Evolutionary conservation across 805 yeast species (phyloP).

Genomic region (Kregervanrija pseudodelftensis): DNA sequence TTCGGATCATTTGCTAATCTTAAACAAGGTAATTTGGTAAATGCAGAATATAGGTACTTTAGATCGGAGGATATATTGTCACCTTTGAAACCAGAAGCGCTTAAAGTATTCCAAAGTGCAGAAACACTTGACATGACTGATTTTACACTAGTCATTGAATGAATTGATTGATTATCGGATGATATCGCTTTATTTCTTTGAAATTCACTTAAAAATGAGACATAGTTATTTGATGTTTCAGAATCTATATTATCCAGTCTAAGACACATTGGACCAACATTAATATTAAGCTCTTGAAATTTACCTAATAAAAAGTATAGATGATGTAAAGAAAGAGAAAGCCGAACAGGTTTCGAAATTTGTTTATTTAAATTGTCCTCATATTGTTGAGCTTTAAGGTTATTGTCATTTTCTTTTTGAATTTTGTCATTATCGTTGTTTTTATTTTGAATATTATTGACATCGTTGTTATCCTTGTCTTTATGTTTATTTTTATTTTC

Average conservation of each 20-base stretch:
- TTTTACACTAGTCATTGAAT: slow-evolving; percentile 53
- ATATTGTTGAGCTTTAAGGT: slow-evolving; percentile 8
- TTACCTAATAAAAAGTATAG: slow-evolving; percentile 53
- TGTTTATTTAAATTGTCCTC: slow-evolving; percentile 7
- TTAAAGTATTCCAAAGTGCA: slow-evolving; percentile 32
- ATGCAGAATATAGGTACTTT: slow-evolving; percentile 52
- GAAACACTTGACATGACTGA: slow-evolving; percentile 42
- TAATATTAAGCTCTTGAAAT: slow-evolving; percentile 39
- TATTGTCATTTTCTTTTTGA: slow-evolving; percentile 1
- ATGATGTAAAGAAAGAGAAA: slow-evolving; percentile 57
- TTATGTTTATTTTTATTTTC: neutral
- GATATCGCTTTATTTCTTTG: slow-evolving; percentile 30
- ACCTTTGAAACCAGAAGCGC: slow-evolving; percentile 35
- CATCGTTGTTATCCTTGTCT: neutral
- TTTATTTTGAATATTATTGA: neutral
- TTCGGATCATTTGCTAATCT: slow-evolving; percentile 53
- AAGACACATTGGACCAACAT: slow-evolving; percentile 57
- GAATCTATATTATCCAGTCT: slow-evolving; percentile 51
- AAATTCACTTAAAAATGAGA: slow-evolving; percentile 53
- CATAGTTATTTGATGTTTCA: slow-evolving; percentile 40
- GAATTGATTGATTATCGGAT: slow-evolving; percentile 39
- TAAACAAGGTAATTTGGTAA: slow-evolving; percentile 59
- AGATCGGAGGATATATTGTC: slow-evolving; percentile 37
- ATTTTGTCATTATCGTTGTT: neutral
- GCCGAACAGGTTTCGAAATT: slow-evolving; percentile 42